A percentile compares a stretch with the other conserved stretches of the same genome.
These are phyloP conservation scores for Acrodontium crateriforme DNA, from an alignment of 2,329 filamentous ascomycete genomes.

Conservation along the genomic window DNA sequence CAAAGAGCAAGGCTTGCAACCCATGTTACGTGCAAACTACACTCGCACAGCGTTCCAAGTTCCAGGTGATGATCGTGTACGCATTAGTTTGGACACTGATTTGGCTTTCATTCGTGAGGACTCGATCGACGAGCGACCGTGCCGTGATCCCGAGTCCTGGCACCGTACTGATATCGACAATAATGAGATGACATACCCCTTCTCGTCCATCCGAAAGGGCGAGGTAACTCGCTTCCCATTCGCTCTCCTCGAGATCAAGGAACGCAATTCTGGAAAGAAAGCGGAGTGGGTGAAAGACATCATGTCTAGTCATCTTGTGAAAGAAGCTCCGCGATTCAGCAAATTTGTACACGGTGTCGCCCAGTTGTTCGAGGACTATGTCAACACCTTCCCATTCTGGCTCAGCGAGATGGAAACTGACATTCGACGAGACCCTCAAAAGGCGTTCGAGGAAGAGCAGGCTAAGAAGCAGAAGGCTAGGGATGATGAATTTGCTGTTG, in stretches of 20 bases:
- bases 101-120: conserved; percentile 72
- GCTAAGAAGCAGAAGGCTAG: conserved; percentile 66
- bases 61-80: conserved; percentile 75
- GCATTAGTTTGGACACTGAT: conserved; percentile 86
- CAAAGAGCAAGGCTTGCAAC: conserved; percentile 61
- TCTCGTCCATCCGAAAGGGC: conserved; percentile 72
- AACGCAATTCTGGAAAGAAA: conserved; percentile 42
- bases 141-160: conserved; percentile 78
- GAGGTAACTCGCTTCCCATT: conserved; percentile 87
- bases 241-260: conserved; percentile 83
- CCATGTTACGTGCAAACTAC: conserved; percentile 83
- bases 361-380: conserved; percentile 79
- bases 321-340: conserved; percentile 78
- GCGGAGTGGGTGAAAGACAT: conserved; percentile 82
- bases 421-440: conserved; percentile 83
- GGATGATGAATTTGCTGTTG: conserved; percentile 79
- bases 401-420: conserved; percentile 81
- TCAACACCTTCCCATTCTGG: conserved; percentile 96
- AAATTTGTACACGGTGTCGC: conserved; percentile 95
- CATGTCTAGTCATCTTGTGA: conserved; percentile 83
- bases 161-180: conserved; percentile 84
- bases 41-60: conserved; percentile 93
- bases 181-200: conserved; percentile 70
- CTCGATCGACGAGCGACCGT: conserved; percentile 74
- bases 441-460: conserved; percentile 83